Conservation (phyloP, 2,329 filamentous ascomycete species). For the Cladosporium sp. region DNA sequence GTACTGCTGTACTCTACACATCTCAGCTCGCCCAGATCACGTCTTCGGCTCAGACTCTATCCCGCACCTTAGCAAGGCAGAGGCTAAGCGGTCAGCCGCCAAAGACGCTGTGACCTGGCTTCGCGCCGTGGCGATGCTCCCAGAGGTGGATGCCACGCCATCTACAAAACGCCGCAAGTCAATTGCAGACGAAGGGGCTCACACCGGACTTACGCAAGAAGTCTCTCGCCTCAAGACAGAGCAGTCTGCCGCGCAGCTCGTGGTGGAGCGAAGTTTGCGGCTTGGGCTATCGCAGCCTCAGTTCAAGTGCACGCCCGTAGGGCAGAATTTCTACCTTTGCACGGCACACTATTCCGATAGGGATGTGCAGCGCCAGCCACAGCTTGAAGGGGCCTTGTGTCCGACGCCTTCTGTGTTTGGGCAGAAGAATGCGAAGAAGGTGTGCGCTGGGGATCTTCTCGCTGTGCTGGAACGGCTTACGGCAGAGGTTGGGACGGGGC, state of each 20-base stretch:
- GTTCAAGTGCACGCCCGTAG: conserved; percentile 26
- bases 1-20: conserved; percentile 27
- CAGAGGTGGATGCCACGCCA: too few relatives aligned
- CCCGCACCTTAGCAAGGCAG: conserved; percentile 44
- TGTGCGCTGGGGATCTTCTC: conserved; percentile 48
- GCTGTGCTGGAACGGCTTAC: conserved; percentile 42
- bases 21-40: conserved; percentile 27
- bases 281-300: conserved; percentile 32
- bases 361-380: conserved; percentile 29
- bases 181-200: conserved; percentile 8
- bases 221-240: background rate
- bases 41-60: conserved; percentile 41
- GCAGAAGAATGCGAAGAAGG: conserved; percentile 53
- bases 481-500: background rate
- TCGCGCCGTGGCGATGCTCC: conserved; percentile 37
- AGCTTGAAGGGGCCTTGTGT: conserved; percentile 43
- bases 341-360: conserved; percentile 38
- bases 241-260: conserved; percentile 23
- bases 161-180: conserved; percentile 25
- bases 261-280: conserved; percentile 27
- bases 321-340: conserved; percentile 39
- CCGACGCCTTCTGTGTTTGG: conserved; percentile 48
- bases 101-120: conserved; percentile 46
- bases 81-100: conserved; percentile 46
- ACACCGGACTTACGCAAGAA: conserved; percentile 1